Conservation (phyloP, 257 asterid genomes). For the Perilla frutescens region DNA sequence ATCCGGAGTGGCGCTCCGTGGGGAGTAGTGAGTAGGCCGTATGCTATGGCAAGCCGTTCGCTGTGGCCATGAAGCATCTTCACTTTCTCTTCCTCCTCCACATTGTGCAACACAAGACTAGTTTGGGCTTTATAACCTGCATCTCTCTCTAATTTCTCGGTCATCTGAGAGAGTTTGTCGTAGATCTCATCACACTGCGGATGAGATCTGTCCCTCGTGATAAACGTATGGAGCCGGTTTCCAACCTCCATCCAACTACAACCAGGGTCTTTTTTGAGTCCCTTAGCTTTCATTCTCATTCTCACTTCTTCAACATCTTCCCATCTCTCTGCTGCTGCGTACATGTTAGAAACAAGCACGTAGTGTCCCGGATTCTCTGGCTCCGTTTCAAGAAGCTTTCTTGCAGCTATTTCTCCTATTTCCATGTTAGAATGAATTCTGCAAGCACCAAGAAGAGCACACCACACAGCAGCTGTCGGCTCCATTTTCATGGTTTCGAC, state of each 20-base stretch:
- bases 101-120: slow-evolving; percentile 59
- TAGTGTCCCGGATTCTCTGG: slow-evolving; percentile 80
- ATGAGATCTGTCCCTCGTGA: slow-evolving; percentile 70
- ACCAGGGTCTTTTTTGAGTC: slow-evolving; percentile 81
- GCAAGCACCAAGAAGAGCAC: slow-evolving; percentile 80
- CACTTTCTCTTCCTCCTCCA: slow-evolving; percentile 63
- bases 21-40: slow-evolving; percentile 59
- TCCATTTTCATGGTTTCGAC: slow-evolving; percentile 54
- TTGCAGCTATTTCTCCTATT: slow-evolving; percentile 79
- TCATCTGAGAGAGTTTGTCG: slow-evolving; percentile 49
- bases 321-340: slow-evolving; percentile 78
- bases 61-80: slow-evolving; percentile 74
- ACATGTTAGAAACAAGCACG: slow-evolving; percentile 73
- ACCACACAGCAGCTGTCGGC: slow-evolving; percentile 74
- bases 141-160: slow-evolving; percentile 56
- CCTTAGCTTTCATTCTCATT: slow-evolving; percentile 59
- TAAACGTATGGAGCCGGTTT: slow-evolving; percentile 62
- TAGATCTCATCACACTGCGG: slow-evolving; percentile 59
- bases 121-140: slow-evolving; percentile 76
- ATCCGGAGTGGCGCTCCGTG: slow-evolving; percentile 53
- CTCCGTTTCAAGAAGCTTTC: slow-evolving; percentile 74
- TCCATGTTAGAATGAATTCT: slow-evolving; percentile 59
- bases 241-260: slow-evolving; percentile 90
- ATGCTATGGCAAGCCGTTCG: slow-evolving; percentile 83
- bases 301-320: slow-evolving; percentile 74